Evolutionary conservation across 805 yeast species (phyloP).

Genomic region (Metschnikowia sp.): DNA sequence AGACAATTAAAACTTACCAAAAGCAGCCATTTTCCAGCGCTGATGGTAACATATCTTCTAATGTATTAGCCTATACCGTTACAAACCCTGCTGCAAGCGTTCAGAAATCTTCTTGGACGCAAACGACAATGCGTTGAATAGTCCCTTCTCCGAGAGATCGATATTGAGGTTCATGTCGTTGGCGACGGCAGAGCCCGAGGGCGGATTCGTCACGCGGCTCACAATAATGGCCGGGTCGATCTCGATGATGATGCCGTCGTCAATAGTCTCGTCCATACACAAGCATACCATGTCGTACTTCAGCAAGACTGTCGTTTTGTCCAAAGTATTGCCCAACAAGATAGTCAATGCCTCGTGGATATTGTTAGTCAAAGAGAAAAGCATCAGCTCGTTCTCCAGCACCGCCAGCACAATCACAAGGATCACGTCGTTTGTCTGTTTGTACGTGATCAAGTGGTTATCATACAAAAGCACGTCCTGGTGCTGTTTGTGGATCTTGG

Average conservation of each 20-base stretch:
- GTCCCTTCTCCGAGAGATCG: constrained; percentile 69
- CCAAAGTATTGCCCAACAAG: constrained; percentile 66
- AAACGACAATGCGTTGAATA: constrained; percentile 81
- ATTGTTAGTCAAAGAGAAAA: constrained; percentile 73
- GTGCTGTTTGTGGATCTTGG: constrained; percentile 76
- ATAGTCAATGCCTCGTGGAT: constrained; percentile 79
- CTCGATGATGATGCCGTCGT: constrained; percentile 90
- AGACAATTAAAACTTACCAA: no score
- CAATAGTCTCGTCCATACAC: constrained; percentile 88
- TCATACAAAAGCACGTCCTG: constrained; percentile 80
- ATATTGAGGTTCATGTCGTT: constrained; percentile 60
- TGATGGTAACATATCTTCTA: background rate
- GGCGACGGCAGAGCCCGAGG: constrained; percentile 38
- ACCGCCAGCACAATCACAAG: constrained; percentile 69
- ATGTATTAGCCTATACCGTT: background rate
- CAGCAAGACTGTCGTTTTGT: constrained; percentile 73
- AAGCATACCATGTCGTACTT: constrained; percentile 82
- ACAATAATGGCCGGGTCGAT: constrained; percentile 85
- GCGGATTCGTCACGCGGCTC: constrained; percentile 86
- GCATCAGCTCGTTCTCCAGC: constrained; percentile 81
- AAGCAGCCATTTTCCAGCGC: background rate
- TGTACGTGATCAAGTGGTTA: constrained; percentile 78
- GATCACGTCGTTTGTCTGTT: constrained; percentile 73
- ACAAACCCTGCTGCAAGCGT: constrained; percentile 45
- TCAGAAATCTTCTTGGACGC: constrained; percentile 68